phyloP scores from a whole-genome alignment of 805 yeast species.

The Candida ficus region DNA sequence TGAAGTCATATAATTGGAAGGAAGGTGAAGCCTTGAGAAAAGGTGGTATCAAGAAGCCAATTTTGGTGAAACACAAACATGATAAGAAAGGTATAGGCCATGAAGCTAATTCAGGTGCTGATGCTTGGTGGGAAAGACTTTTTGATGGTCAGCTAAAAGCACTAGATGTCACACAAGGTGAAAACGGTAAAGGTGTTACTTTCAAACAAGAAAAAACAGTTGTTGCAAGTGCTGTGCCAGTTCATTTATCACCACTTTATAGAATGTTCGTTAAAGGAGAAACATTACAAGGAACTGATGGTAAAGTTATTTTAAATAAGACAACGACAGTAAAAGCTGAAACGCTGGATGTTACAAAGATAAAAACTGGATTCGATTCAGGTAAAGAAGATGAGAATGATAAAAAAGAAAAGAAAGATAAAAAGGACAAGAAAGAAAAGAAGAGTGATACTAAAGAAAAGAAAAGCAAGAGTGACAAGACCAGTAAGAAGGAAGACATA shows the following conservation, averaged over 20 bases:
- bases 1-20: slow-evolving; percentile 82
- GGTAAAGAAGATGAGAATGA: too few species aligned
- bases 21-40: slow-evolving; percentile 80
- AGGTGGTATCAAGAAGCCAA: slow-evolving; percentile 82
- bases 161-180: slow-evolving; percentile 48
- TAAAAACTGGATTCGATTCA: slow-evolving; percentile 13
- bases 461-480: slow-evolving; percentile 15
- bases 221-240: slow-evolving; percentile 42
- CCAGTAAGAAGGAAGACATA: slow-evolving; percentile 21
- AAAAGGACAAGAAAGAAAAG: slow-evolving; percentile 14
- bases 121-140: slow-evolving; percentile 95
- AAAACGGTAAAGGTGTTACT: slow-evolving; percentile 32
- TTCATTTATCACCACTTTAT: slow-evolving; percentile 67
- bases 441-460: slow-evolving; percentile 19
- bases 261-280: slow-evolving; percentile 85
- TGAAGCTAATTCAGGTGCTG: slow-evolving; percentile 48
- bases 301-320: slow-evolving; percentile 26
- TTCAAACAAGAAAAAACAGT: slow-evolving; percentile 50
- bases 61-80: slow-evolving; percentile 83
- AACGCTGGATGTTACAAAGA: slow-evolving; percentile 11
- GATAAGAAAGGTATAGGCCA: slow-evolving; percentile 91
- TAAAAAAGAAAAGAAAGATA: slow-evolving; percentile 11
- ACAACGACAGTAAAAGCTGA: not conserved
- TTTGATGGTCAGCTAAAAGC: slow-evolving; percentile 90
- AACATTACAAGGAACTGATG: slow-evolving; percentile 73